A percentile compares a stretch with the other conserved stretches of the same genome.
Evolutionary conservation across 768 basidiomycete genomes (phyloP).

Genomic region (Mycena rebaudengoi): DNA sequence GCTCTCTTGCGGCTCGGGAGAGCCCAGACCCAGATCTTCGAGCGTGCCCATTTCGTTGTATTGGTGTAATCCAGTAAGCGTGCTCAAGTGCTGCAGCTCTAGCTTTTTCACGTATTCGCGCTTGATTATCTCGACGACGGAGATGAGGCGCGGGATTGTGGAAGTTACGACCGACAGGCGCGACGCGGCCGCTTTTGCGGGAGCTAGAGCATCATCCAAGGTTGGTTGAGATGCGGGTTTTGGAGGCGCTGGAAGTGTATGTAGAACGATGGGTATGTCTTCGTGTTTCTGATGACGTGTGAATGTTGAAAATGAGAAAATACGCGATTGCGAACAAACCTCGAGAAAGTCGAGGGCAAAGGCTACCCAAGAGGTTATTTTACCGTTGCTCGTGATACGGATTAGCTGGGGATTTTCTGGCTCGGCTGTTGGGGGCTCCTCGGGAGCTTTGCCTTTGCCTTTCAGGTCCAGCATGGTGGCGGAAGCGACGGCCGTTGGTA

Average conservation of each 20-base stretch:
- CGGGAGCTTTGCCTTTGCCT: slow-evolving; percentile 25
- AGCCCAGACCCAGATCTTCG: slow-evolving; percentile 46
- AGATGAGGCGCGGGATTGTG: slow-evolving; percentile 70
- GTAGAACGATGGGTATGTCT: slow-evolving; percentile 59
- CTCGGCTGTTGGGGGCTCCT: background rate
- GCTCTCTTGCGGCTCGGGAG: slow-evolving; percentile 19
- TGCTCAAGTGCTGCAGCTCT: slow-evolving; percentile 48
- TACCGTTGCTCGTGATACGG: slow-evolving; percentile 65
- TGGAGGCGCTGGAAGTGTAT: slow-evolving; percentile 60
- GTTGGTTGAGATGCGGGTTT: slow-evolving; percentile 10
- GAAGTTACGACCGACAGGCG: slow-evolving; percentile 47
- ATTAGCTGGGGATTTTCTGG: slow-evolving; percentile 41
- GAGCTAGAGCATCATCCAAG: slow-evolving; percentile 10
- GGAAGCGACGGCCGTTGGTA: too few species aligned
- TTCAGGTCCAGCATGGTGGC: slow-evolving; percentile 25
- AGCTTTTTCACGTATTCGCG: slow-evolving; percentile 74
- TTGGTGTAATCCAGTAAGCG: slow-evolving; percentile 69
- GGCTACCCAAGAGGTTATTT: slow-evolving; percentile 60
- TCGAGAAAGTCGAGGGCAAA: slow-evolving; percentile 63
- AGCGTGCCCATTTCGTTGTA: slow-evolving; percentile 77
- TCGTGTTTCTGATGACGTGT: slow-evolving; percentile 51
- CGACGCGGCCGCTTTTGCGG: slow-evolving; percentile 22
- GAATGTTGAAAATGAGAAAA: background rate
- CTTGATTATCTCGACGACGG: slow-evolving; percentile 86
- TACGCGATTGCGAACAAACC: slow-evolving; percentile 42